These are phyloP conservation scores for Skeletonema costatum DNA, from an alignment of 108 stramenopile species.

Conservation along the genomic window DNA sequence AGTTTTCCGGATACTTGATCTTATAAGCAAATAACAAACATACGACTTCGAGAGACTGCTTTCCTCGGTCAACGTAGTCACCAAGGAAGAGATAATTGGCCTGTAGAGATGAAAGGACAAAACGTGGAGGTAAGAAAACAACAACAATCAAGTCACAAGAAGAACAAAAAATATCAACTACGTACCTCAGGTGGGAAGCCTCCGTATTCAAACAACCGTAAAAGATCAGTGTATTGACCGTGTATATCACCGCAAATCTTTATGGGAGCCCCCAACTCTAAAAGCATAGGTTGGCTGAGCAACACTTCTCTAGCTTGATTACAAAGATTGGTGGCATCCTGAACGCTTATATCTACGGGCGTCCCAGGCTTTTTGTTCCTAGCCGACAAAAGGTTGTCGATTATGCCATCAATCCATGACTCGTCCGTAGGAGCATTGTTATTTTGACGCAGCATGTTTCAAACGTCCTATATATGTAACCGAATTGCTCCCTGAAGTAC, in stretches of 20 bases:
- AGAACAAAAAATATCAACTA: not conserved
- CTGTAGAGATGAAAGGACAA: conserved; percentile 30
- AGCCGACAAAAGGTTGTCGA: conserved; percentile 82
- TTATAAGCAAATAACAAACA: conserved; percentile 98
- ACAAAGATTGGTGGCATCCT: conserved; percentile 84
- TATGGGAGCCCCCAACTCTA: conserved; percentile 98
- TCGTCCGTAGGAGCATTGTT: conserved; percentile 61
- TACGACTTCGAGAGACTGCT: conserved; percentile 95
- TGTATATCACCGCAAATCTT: conserved; percentile 99
- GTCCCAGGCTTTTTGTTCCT: conserved; percentile 92
- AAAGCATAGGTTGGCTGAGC: conserved; percentile 95
- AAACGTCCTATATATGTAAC: not conserved
- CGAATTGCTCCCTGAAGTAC: not conserved
- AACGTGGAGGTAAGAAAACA: conserved; percentile 4
- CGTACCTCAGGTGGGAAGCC: conserved; percentile 94
- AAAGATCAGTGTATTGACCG: conserved; percentile 98
- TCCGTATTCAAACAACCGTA: conserved; percentile 97
- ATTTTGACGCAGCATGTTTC: conserved; percentile 51
- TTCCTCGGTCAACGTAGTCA: conserved; percentile 99
- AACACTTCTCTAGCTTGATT: conserved; percentile 93
- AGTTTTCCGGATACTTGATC: conserved; percentile 99
- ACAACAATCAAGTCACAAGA: not conserved
- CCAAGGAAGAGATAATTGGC: conserved; percentile 99
- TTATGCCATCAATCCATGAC: conserved; percentile 91
- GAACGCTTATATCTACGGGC: conserved; percentile 81